phyloP scores from a whole-genome alignment of 345 rosid genomes.

The Excoecaria cochinchinensis region DNA sequence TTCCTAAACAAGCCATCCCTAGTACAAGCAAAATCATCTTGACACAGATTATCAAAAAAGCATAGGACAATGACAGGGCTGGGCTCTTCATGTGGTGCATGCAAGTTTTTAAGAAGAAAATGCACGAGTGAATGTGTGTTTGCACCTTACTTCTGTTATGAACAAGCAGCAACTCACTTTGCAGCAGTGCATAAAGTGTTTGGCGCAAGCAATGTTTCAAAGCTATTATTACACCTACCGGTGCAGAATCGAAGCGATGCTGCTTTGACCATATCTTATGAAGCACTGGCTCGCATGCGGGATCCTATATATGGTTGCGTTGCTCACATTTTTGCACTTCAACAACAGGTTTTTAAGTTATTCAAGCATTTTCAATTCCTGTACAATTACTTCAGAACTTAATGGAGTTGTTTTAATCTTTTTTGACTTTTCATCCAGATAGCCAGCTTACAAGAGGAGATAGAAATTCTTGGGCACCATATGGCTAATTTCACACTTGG shows the following conservation, averaged over 20 bases:
- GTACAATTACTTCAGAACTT: neutral
- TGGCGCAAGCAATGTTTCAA: constrained; percentile 78
- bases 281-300: constrained; percentile 60
- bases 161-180: constrained; percentile 62
- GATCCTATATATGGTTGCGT: constrained; percentile 70
- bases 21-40: constrained; percentile 24
- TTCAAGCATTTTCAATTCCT: neutral
- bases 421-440: constrained; percentile 45
- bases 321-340: constrained; percentile 64
- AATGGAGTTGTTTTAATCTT: constrained; percentile 1
- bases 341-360: constrained; percentile 54
- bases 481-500: constrained; percentile 41
- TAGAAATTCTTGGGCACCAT: constrained; percentile 49
- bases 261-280: constrained; percentile 60
- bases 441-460: constrained; percentile 57
- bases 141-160: constrained; percentile 71
- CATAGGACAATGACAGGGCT: constrained; percentile 60
- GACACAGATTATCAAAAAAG: constrained; percentile 27
- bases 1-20: constrained; percentile 27
- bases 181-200: constrained; percentile 77
- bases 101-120: constrained; percentile 77
- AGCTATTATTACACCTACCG: constrained; percentile 57
- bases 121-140: constrained; percentile 65
- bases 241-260: constrained; percentile 50
- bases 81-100: constrained; percentile 82